Evolutionary conservation across 1,139 yeast species (phyloP).

Genomic region (Blastobotrys proliferans): DNA sequence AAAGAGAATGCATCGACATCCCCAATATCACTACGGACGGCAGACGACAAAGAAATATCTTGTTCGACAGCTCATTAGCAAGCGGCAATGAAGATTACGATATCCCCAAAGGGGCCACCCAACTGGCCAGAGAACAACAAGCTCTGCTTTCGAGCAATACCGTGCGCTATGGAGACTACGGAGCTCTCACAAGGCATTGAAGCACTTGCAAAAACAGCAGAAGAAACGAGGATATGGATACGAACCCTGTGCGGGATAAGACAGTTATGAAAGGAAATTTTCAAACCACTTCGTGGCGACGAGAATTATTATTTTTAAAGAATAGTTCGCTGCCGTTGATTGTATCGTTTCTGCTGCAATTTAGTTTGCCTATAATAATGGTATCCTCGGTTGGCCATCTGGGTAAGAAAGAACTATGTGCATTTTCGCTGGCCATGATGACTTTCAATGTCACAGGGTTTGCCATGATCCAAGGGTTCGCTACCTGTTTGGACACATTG

Average conservation of each 20-base stretch:
- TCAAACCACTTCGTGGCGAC: constrained; percentile 41
- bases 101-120: too few species aligned
- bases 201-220: too few species aligned
- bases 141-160: too few species aligned
- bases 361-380: constrained; percentile 77
- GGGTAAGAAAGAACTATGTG: constrained; percentile 68
- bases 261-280: constrained; percentile 41
- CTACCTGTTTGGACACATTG: constrained; percentile 77
- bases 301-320: constrained; percentile 37
- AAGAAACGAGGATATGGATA: constrained; percentile 27
- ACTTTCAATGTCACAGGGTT: constrained; percentile 71
- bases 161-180: too few species aligned
- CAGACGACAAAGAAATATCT: too few species aligned
- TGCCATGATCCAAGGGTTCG: constrained; percentile 80
- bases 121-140: too few species aligned
- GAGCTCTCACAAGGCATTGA: too few species aligned
- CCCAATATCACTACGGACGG: too few species aligned
- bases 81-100: too few species aligned
- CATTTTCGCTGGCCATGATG: constrained; percentile 82
- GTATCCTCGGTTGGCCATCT: constrained; percentile 76
- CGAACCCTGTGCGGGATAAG: constrained; percentile 32
- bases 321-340: constrained; percentile 42
- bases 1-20: too few species aligned
- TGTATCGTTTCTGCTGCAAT: constrained; percentile 73
- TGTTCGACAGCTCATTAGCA: too few species aligned